Conservation (phyloP, 192 early-diverging fungal genomes). For the Umbelopsis sp. region DNA sequence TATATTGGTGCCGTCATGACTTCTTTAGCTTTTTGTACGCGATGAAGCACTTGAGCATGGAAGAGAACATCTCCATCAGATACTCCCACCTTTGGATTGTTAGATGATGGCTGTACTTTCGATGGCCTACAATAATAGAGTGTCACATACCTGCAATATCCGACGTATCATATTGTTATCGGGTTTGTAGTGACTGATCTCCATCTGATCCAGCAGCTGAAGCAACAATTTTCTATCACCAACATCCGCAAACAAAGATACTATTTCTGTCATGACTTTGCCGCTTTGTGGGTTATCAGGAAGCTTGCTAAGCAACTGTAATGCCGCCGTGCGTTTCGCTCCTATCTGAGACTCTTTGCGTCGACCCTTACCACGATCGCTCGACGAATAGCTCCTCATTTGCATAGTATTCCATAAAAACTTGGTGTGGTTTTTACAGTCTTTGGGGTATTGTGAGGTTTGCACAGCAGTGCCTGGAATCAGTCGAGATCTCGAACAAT, state of each 20-base stretch:
- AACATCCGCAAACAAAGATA: not conserved
- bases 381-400: too few species aligned
- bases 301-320: too few species aligned
- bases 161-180: not conserved
- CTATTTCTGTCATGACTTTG: not conserved
- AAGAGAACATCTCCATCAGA: constrained; percentile 1
- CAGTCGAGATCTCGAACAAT: too few species aligned
- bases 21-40: not conserved
- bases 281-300: not conserved
- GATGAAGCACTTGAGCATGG: constrained; percentile 23
- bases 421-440: too few species aligned
- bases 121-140: not conserved
- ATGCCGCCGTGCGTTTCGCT: too few species aligned
- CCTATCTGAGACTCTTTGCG: too few species aligned
- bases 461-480: too few species aligned
- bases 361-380: too few species aligned
- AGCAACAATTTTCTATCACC: not conserved
- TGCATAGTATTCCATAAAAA: too few species aligned
- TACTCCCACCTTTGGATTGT: constrained; percentile 9
- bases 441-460: too few species aligned
- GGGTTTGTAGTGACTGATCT: not conserved
- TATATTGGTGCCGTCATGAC: constrained; percentile 27
- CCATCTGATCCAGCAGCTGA: constrained; percentile 21
- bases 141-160: not conserved
- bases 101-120: not conserved